A percentile compares a stretch with the other conserved stretches of the same genome.
Evolutionary conservation across 345 rosid genomes (phyloP).

Genomic region (Hibiscus mutabilis): DNA sequence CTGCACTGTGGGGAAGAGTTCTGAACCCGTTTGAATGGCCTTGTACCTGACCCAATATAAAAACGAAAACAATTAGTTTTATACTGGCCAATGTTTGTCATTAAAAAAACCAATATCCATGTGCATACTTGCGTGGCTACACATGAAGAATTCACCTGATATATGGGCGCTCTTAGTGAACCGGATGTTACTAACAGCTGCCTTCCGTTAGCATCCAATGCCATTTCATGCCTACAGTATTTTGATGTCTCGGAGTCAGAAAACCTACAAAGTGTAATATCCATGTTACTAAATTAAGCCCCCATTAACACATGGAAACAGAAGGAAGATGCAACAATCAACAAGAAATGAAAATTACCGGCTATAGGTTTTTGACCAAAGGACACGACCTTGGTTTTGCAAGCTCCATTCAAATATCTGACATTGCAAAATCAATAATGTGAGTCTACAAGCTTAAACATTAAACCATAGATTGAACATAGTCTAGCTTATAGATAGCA

Average conservation of each 20-base stretch:
- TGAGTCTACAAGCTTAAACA: conserved; percentile 5
- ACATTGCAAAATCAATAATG: conserved; percentile 9
- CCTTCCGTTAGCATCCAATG: conserved; percentile 51
- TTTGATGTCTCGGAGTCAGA: conserved; percentile 25
- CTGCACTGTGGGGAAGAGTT: conserved; percentile 55
- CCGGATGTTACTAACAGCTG: conserved; percentile 44
- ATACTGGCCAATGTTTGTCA: not conserved
- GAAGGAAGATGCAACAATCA: not conserved
- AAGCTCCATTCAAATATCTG: conserved; percentile 77
- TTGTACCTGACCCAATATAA: conserved; percentile 34
- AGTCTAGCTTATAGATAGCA: not conserved
- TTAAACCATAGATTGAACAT: not conserved
- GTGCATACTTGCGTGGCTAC: too few species aligned
- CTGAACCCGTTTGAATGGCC: conserved; percentile 47
- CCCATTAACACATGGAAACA: not conserved
- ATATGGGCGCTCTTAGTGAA: conserved; percentile 56
- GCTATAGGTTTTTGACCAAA: conserved; percentile 58
- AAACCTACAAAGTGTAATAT: conserved; percentile 24
- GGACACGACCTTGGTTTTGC: conserved; percentile 66
- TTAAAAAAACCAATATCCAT: not conserved
- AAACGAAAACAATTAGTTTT: not conserved
- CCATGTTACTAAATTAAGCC: not conserved
- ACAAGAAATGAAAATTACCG: conserved; percentile 27
- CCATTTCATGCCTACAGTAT: conserved; percentile 47
- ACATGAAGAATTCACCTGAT: conserved; percentile 29